Evolutionary conservation across 1,284 basidiomycete species (phyloP).

Genomic region (Somion occarium): DNA sequence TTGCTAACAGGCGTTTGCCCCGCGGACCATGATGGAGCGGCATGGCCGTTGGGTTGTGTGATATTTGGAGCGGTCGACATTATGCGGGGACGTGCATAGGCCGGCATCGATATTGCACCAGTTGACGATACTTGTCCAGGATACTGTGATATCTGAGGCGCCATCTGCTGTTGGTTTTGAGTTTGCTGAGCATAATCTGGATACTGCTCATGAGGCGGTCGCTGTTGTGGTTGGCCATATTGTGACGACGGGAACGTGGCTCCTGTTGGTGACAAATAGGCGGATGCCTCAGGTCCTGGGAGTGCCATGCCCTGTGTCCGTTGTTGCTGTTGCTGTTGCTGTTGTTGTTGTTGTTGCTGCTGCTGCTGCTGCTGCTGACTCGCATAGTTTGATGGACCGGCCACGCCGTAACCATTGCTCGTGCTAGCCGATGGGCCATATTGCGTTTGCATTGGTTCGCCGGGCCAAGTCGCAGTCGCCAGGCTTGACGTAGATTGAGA

Average conservation of each 20-base stretch:
- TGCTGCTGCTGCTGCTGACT: slow-evolving; percentile 6
- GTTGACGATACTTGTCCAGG: not conserved
- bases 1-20: slow-evolving; percentile 9
- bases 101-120: not conserved
- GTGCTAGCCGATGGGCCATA: slow-evolving; percentile 5
- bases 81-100: not conserved
- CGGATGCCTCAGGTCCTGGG: not conserved
- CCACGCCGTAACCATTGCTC: not conserved
- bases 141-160: not conserved
- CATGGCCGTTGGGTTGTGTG: not conserved
- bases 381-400: not conserved
- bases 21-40: slow-evolving; percentile 9
- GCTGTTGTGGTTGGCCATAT: not conserved
- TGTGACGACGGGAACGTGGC: not conserved
- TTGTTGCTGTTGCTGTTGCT: slow-evolving; percentile 22
- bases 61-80: not conserved
- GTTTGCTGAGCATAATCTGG: not conserved
- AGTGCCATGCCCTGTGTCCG: not conserved
- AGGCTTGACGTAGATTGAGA: slow-evolving; percentile 17
- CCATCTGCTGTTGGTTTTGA: not conserved
- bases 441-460: slow-evolving; percentile 27
- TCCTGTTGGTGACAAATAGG: not conserved
- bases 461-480: slow-evolving; percentile 40
- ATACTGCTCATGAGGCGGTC: not conserved
- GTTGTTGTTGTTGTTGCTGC: slow-evolving; percentile 16